Evolutionary conservation across 306 rosid genomes (phyloP).

Genomic region (Cicer bijugum): DNA sequence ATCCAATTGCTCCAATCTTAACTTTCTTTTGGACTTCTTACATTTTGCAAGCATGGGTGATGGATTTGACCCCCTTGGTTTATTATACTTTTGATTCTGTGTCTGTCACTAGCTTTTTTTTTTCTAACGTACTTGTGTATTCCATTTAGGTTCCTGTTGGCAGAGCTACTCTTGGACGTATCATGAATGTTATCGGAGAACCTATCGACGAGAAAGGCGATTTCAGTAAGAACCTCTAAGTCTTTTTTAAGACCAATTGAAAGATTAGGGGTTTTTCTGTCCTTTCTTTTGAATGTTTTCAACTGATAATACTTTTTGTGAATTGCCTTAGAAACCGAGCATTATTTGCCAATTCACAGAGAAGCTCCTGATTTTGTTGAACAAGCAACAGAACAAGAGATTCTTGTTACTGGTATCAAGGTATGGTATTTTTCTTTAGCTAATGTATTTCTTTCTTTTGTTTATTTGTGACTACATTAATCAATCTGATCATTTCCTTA

Average conservation of each 20-base stretch:
- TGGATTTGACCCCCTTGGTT: neutral
- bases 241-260: neutral
- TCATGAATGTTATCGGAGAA: slow-evolving; percentile 94
- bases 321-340: slow-evolving; percentile 71
- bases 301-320: slow-evolving; percentile 31
- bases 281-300: neutral
- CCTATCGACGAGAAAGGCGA: slow-evolving; percentile 87
- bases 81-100: neutral
- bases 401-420: slow-evolving; percentile 95
- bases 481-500: neutral
- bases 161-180: slow-evolving; percentile 96
- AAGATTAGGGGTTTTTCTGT: neutral
- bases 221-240: slow-evolving; percentile 56
- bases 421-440: slow-evolving; percentile 55
- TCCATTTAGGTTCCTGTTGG: slow-evolving; percentile 84
- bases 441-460: neutral
- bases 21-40: neutral
- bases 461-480: neutral
- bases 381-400: slow-evolving; percentile 92
- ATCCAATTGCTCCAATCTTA: neutral
- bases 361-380: slow-evolving; percentile 96
- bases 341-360: slow-evolving; percentile 87
- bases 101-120: neutral
- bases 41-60: neutral
- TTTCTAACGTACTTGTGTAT: slow-evolving; percentile 9